phyloP scores from a whole-genome alignment of 2,329 filamentous ascomycete species.

The Aspergillus sp. region DNA sequence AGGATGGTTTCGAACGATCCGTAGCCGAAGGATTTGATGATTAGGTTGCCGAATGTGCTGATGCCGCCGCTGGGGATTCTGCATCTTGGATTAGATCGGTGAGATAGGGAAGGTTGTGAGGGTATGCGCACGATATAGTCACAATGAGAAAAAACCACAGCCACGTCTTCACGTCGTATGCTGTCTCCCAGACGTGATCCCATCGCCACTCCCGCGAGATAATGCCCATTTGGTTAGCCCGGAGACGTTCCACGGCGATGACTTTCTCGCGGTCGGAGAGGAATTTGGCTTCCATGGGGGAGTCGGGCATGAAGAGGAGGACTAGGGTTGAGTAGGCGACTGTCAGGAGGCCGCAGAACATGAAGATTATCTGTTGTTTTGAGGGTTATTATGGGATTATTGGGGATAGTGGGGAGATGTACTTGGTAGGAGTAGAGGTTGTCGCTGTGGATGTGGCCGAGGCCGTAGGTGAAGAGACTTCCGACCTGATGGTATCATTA shows the following conservation, averaged over 20 bases:
- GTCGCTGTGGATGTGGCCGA: slow-evolving; percentile 59
- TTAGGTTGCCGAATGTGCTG: slow-evolving; percentile 43
- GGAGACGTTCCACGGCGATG: slow-evolving; percentile 57
- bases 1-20: slow-evolving; percentile 44
- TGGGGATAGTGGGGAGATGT: background rate
- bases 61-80: slow-evolving; percentile 45
- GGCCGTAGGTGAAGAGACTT: slow-evolving; percentile 59
- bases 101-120: too few relatives aligned
- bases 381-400: background rate
- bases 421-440: slow-evolving; percentile 39
- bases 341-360: slow-evolving; percentile 57
- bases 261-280: slow-evolving; percentile 53
- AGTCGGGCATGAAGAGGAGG: slow-evolving; percentile 54
- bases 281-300: slow-evolving; percentile 54
- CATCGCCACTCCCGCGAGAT: slow-evolving; percentile 56
- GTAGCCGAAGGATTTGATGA: slow-evolving; percentile 47
- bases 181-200: slow-evolving; percentile 47
- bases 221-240: slow-evolving; percentile 59
- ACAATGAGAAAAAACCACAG: slow-evolving; percentile 34
- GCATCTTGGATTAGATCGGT: too few relatives aligned
- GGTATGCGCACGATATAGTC: slow-evolving; percentile 23
- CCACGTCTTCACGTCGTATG: slow-evolving; percentile 40
- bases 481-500: slow-evolving; percentile 36
- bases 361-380: slow-evolving; percentile 49
- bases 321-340: slow-evolving; percentile 51